Evolutionary conservation across 108 stramenopile genomes (phyloP).

Genomic region (Cyclotella choctawhatcheeana): DNA sequence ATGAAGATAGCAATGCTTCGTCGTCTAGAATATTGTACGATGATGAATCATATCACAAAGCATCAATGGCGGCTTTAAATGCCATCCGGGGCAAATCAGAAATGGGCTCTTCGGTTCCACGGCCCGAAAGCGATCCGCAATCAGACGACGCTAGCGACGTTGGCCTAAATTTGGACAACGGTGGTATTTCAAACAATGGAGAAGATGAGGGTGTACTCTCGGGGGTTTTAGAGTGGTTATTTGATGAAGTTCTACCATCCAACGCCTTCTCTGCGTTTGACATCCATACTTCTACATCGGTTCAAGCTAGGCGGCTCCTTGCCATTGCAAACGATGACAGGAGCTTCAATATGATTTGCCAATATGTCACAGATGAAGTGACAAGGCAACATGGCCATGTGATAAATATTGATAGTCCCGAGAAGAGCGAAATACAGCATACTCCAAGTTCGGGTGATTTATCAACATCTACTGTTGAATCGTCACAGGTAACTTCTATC

Average conservation of each 20-base stretch:
- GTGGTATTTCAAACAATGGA: neutral
- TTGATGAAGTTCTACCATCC: conserved; percentile 40
- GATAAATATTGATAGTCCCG: conserved; percentile 20
- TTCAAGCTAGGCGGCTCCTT: conserved; percentile 44
- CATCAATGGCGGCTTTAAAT: conserved; percentile 20
- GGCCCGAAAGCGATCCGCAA: conserved; percentile 9
- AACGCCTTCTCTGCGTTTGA: conserved; percentile 54
- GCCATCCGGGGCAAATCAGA: conserved; percentile 13
- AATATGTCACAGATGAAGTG: too few relatives aligned
- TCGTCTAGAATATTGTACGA: conserved; percentile 26
- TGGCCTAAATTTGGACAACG: conserved; percentile 8
- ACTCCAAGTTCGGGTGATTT: conserved; percentile 20
- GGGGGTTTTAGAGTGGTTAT: conserved; percentile 44
- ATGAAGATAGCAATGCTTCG: conserved; percentile 41
- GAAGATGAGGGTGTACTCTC: conserved; percentile 28
- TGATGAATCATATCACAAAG: conserved; percentile 28
- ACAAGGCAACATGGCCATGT: too few relatives aligned
- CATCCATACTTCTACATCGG: conserved; percentile 39
- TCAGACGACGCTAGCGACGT: conserved; percentile 38
- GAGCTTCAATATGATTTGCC: conserved; percentile 67
- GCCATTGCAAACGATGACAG: conserved; percentile 49
- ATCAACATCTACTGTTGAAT: conserved; percentile 25
- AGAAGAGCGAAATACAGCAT: conserved; percentile 11
- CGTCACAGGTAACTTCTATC: too few relatives aligned
- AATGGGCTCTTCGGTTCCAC: neutral